Evolutionary conservation across 2,329 filamentous ascomycete species (phyloP), one percentile per base, ranked within the genome.

Genomic region (Verticillium klebahnii): DNA sequence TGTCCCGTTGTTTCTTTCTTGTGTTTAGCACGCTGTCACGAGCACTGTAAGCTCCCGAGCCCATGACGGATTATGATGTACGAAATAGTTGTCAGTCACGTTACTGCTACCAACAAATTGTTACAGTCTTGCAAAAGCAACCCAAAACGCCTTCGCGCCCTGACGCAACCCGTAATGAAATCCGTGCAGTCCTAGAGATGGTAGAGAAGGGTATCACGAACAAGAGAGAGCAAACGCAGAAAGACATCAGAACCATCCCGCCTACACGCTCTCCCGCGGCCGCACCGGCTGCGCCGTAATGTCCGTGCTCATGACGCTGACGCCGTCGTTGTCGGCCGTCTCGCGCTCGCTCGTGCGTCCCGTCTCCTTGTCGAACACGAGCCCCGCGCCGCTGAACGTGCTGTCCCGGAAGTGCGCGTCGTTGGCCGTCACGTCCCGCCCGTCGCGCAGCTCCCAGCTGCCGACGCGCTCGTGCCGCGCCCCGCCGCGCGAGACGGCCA

Each of bases 371-470:
- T 69, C 70, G 29, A 69, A 67, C 19, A 66, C 70, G 17, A 62
- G 69, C 45, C 60, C 70, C 31, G 56, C 63, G 17, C 64, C 64
- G 2, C 56, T 55, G 7, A 59, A 58, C 56, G 17, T 40, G 11
- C 34, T 68, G 5, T 63, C 66, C 1, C 63, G 63, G 40, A 50
- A 50, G 40, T 50, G 40, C n/a, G 19, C 40, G 9, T 50, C 40
- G 19, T 50, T 9, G 7, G 40, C 40, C 40, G 40, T 50, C n/a
- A 50, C 40, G n/a, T 19, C 9, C 6, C 25, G 54, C 17, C 69
- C 70, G 29, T 68, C 66, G 1, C 69, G 66, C 59, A 84, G 69
- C 65, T 84, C 81, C 81, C 81, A 83, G 67, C 81, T 82, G 1
- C 80, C 81, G 15, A 78, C 68, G 7, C 81, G 75, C 65, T 80